A percentile compares a stretch with the other conserved stretches of the same genome.
Conservation (phyloP, 2,329 filamentous ascomycete species). For the Aspergillus puulaauensis region DNA sequence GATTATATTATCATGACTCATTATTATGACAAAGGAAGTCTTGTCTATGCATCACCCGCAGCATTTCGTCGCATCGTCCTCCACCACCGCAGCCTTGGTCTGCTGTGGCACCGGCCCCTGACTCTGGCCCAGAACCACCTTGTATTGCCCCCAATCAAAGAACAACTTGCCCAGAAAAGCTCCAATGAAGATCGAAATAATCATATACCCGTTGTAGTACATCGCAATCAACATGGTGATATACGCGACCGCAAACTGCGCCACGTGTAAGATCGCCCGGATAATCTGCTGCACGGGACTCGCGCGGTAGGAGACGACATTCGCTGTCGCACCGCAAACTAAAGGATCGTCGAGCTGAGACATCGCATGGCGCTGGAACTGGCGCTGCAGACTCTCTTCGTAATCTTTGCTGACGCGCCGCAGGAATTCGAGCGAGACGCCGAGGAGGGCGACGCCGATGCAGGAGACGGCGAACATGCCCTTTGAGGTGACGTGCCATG, state of each 20-base stretch:
- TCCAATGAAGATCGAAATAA: constrained; percentile 16
- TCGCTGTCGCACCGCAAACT: constrained; percentile 4
- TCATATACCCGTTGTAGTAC: constrained; percentile 17
- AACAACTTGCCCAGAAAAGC: constrained; percentile 15
- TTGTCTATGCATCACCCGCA: constrained; percentile 3
- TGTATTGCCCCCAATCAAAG: constrained; percentile 15
- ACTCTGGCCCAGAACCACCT: constrained; percentile 9
- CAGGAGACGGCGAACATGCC: constrained; percentile 17
- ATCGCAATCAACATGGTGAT: constrained; percentile 16
- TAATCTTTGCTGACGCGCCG: constrained; percentile 14
- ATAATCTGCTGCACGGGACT: constrained; percentile 14
- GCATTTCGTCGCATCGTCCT: constrained; percentile 10
- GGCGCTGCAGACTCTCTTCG: constrained; percentile 11
- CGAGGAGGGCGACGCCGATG: constrained; percentile 15
- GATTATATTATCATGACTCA: neutral
- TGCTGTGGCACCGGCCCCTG: neutral
- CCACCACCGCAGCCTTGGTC: neutral
- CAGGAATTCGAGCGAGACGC: constrained; percentile 13
- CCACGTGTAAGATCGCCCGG: constrained; percentile 10
- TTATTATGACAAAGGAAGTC: neutral
- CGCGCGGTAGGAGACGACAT: constrained; percentile 10
- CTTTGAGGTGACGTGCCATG: constrained; percentile 14
- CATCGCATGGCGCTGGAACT: constrained; percentile 14
- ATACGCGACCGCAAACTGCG: constrained; percentile 14
- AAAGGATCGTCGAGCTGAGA: constrained; percentile 5